Conservation (phyloP, 768 basidiomycete species). For the Xanthoconium purpureum region DNA sequence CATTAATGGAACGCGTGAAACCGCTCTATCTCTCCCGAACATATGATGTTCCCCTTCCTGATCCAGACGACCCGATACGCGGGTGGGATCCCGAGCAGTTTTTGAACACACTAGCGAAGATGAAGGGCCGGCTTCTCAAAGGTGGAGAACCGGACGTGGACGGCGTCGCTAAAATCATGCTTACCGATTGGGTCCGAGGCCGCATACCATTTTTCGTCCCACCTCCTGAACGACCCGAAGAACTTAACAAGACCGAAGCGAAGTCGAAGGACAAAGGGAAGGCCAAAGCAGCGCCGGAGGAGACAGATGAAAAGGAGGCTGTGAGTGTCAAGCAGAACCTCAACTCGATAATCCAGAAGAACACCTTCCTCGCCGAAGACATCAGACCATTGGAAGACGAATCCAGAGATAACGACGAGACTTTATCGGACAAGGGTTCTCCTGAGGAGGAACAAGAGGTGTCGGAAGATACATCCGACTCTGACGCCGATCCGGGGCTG, state of each 20-base stretch:
- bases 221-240: conserved; percentile 81
- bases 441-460: conserved; percentile 43
- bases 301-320: conserved; percentile 36
- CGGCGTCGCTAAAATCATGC: conserved; percentile 88
- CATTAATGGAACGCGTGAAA: conserved; percentile 87
- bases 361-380: conserved; percentile 82
- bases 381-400: conserved; percentile 61
- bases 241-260: conserved; percentile 59
- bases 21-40: conserved; percentile 87
- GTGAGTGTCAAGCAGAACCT: conserved; percentile 83
- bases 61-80: conserved; percentile 48
- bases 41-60: conserved; percentile 68
- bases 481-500: conserved; percentile 48
- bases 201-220: conserved; percentile 95
- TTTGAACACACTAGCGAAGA: conserved; percentile 79
- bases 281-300: conserved; percentile 33
- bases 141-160: conserved; percentile 94
- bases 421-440: conserved; percentile 31
- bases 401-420: conserved; percentile 33
- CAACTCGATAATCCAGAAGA: conserved; percentile 85
- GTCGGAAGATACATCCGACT: conserved; percentile 32
- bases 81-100: conserved; percentile 76
- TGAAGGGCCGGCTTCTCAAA: conserved; percentile 88
- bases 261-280: conserved; percentile 52
- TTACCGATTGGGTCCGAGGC: conserved; percentile 96